phyloP scores from a whole-genome alignment of 129 eudicot genomes.

The Oenanthe sinensis region DNA sequence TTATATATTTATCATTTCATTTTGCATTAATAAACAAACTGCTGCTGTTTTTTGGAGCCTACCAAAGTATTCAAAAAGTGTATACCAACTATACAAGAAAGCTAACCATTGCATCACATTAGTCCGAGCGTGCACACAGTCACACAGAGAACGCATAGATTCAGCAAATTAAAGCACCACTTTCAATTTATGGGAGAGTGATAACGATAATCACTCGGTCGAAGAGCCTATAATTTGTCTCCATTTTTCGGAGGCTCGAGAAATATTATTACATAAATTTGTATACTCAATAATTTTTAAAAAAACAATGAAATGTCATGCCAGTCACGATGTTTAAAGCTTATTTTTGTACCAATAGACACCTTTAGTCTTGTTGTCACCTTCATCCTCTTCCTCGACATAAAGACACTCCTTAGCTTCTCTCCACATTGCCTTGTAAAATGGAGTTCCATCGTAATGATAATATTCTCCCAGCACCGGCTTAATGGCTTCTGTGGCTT shows the following conservation, averaged over 20 bases:
- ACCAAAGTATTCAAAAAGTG: no score
- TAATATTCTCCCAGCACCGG: neutral
- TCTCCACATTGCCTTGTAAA: conserved; percentile 8
- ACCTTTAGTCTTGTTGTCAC: conserved; percentile 2
- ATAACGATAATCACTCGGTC: neutral
- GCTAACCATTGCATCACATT: no score
- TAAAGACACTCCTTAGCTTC: conserved; percentile 1
- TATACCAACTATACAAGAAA: no score
- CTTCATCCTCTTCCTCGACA: neutral
- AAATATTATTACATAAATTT: neutral
- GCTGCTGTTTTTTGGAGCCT: no score
- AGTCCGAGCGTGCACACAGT: no score
- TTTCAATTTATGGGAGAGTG: neutral
- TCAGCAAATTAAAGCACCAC: no score
- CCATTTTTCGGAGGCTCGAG: neutral
- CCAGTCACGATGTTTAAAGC: neutral
- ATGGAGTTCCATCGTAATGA: conserved; percentile 1
- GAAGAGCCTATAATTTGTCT: neutral
- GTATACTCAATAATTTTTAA: no score
- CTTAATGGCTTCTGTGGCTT: conserved; percentile 4
- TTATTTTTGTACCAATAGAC: conserved; percentile 5
- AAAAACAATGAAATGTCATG: neutral
- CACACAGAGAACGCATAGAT: no score
- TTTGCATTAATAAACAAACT: no score
- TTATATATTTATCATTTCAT: no score